Percentiles rank a stretch among this genome's conserved stretches.
Evolutionary conservation across 257 asterid genomes (phyloP).

Genomic region (Solanum habrochaites): DNA sequence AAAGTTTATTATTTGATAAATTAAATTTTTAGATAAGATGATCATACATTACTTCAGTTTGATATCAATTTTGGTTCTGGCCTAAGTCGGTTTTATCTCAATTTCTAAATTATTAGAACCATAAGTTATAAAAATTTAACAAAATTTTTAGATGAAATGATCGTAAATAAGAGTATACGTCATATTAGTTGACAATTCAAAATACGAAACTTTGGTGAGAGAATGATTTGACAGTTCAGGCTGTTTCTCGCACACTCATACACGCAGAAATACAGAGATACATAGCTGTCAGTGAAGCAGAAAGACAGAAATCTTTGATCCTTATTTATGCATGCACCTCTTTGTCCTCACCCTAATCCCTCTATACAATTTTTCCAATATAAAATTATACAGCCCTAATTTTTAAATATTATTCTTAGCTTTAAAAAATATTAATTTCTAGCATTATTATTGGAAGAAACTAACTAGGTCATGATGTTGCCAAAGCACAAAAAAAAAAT

Average conservation of each 20-base stretch:
- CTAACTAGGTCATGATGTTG: not conserved
- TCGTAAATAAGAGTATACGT: not conserved
- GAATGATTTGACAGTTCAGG: conserved; percentile 59
- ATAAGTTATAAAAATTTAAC: no score
- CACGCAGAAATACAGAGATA: conserved; percentile 41
- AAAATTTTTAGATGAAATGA: no score
- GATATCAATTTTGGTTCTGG: not conserved
- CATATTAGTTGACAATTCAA: not conserved
- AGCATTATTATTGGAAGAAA: not conserved
- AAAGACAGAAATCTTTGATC: conserved; percentile 33
- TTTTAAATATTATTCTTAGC: not conserved
- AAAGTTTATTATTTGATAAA: no score
- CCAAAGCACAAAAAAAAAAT: not conserved
- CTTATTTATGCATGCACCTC: conserved; percentile 22
- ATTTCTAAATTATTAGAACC: no score
- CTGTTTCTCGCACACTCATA: conserved; percentile 16
- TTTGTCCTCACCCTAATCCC: conserved; percentile 23
- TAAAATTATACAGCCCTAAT: not conserved
- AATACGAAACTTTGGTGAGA: not conserved
- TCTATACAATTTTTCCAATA: not conserved
- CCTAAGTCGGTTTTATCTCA: not conserved
- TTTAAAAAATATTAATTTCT: not conserved
- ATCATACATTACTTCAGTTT: not conserved
- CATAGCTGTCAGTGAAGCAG: conserved; percentile 47
- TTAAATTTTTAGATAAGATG: no score